phyloP scores from a whole-genome alignment of 768 basidiomycete genomes.

The Holtermanniella nyarrowii region DNA sequence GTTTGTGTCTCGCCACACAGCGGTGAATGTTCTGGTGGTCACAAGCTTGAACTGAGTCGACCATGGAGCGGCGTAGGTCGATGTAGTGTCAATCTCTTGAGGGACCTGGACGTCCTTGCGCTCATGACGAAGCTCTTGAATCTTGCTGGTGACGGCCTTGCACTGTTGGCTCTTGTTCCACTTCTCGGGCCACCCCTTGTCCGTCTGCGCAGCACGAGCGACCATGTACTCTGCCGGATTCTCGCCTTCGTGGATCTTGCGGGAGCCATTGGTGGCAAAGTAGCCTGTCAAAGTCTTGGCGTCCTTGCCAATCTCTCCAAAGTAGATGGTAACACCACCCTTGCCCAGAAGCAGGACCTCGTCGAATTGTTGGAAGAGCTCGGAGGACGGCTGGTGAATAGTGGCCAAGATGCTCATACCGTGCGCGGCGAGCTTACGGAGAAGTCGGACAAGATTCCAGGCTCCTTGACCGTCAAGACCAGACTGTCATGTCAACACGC shows the following conservation, averaged over 20 bases:
- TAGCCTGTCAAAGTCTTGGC: slow-evolving; percentile 55
- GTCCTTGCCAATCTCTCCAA: slow-evolving; percentile 52
- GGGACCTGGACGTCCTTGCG: not conserved
- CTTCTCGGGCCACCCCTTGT: slow-evolving; percentile 44
- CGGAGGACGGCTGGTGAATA: slow-evolving; percentile 49
- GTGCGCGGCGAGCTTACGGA: slow-evolving; percentile 60
- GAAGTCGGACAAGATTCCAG: slow-evolving; percentile 60
- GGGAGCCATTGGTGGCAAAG: slow-evolving; percentile 57
- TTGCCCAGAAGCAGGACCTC: slow-evolving; percentile 58
- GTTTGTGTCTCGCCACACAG: slow-evolving; percentile 34
- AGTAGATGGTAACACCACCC: slow-evolving; percentile 64
- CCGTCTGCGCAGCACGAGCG: slow-evolving; percentile 46
- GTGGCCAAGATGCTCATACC: slow-evolving; percentile 83
- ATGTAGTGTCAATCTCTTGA: not conserved
- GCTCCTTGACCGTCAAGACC: slow-evolving; percentile 65
- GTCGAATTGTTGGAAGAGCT: slow-evolving; percentile 71
- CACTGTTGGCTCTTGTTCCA: slow-evolving; percentile 38
- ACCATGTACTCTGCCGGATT: slow-evolving; percentile 61
- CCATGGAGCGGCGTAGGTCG: slow-evolving; percentile 52
- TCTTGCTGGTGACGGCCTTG: slow-evolving; percentile 5
- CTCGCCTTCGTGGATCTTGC: slow-evolving; percentile 53
- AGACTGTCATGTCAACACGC: slow-evolving; percentile 4
- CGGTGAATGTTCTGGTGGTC: slow-evolving; percentile 32
- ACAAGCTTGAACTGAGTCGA: slow-evolving; percentile 45
- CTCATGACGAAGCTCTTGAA: not conserved